Conservation (phyloP, 495 filamentous ascomycete species). For the Cercophora scortea region DNA sequence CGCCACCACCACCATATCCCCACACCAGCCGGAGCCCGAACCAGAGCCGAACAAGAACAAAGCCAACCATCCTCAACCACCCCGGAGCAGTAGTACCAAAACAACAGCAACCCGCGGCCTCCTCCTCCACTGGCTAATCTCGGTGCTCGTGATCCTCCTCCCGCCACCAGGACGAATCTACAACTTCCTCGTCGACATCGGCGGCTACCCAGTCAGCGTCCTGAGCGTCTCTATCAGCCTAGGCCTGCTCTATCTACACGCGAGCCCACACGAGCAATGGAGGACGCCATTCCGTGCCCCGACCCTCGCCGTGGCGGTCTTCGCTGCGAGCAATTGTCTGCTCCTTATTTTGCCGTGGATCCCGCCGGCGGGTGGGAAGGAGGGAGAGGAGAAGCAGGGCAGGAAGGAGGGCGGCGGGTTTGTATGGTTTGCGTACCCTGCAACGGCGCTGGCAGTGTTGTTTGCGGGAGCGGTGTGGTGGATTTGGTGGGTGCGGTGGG, state of each 20-base stretch:
- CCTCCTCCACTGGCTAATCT: constrained; percentile 37
- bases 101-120: constrained; percentile 20
- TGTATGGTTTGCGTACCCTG: constrained; percentile 37
- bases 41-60: neutral
- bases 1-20: neutral
- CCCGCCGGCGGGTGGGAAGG: constrained; percentile 22
- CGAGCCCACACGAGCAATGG: constrained; percentile 19
- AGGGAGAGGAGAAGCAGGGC: constrained; percentile 8
- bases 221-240: constrained; percentile 34
- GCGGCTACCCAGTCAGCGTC: constrained; percentile 37
- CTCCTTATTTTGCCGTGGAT: constrained; percentile 37
- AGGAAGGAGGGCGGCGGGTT: constrained; percentile 10
- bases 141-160: constrained; percentile 30
- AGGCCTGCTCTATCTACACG: constrained; percentile 35
- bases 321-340: constrained; percentile 30
- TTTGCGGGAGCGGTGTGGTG: constrained; percentile 32
- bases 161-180: constrained; percentile 31
- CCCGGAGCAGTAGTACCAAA: too few relatives aligned
- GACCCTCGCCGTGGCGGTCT: constrained; percentile 24
- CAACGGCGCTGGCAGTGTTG: constrained; percentile 32
- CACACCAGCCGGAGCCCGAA: neutral
- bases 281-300: constrained; percentile 25
- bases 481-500: constrained; percentile 21
- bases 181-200: constrained; percentile 35
- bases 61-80: neutral